Percentiles rank a stretch among this genome's conserved stretches.
phyloP scores from a whole-genome alignment of 371 early-diverging fungal genomes.

The Mucor lusitanicus region DNA sequence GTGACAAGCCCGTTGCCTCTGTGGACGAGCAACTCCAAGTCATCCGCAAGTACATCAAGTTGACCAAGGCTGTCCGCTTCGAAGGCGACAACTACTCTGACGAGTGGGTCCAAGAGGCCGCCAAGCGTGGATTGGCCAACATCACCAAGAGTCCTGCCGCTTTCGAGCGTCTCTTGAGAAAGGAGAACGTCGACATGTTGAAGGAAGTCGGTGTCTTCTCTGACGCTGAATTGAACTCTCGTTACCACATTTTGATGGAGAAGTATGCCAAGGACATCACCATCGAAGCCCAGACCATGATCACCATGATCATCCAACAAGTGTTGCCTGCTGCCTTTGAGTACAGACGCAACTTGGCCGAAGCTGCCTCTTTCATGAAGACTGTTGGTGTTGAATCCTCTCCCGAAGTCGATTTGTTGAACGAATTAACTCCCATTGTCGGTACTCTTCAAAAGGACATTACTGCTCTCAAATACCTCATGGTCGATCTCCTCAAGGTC shows the following conservation, averaged over 20 bases:
- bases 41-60: slow-evolving; percentile 79
- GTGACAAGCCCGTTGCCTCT: slow-evolving; percentile 75
- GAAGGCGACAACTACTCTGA: slow-evolving; percentile 96
- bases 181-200: slow-evolving; percentile 77
- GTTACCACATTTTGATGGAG: slow-evolving; percentile 93
- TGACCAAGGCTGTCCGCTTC: slow-evolving; percentile 90
- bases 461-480: slow-evolving; percentile 56
- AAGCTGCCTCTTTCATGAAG: slow-evolving; percentile 73
- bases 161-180: slow-evolving; percentile 75
- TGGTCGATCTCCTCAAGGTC: slow-evolving; percentile 60
- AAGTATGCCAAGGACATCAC: slow-evolving; percentile 94
- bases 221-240: slow-evolving; percentile 84
- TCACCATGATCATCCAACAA: slow-evolving; percentile 76
- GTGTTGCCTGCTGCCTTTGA: slow-evolving; percentile 88
- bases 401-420: slow-evolving; percentile 76
- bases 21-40: slow-evolving; percentile 87
- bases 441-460: slow-evolving; percentile 56
- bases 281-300: slow-evolving; percentile 94
- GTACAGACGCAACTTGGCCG: slow-evolving; percentile 87
- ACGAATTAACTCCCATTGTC: slow-evolving; percentile 68
- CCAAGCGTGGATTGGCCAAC: slow-evolving; percentile 91
- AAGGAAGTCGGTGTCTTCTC: slow-evolving; percentile 82
- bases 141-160: slow-evolving; percentile 87
- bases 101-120: slow-evolving; percentile 80
- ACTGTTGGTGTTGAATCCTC: slow-evolving; percentile 52